These are phyloP conservation scores for Calonectria honghensis DNA, from an alignment of 2,329 filamentous ascomycete species.

Conservation along the genomic window DNA sequence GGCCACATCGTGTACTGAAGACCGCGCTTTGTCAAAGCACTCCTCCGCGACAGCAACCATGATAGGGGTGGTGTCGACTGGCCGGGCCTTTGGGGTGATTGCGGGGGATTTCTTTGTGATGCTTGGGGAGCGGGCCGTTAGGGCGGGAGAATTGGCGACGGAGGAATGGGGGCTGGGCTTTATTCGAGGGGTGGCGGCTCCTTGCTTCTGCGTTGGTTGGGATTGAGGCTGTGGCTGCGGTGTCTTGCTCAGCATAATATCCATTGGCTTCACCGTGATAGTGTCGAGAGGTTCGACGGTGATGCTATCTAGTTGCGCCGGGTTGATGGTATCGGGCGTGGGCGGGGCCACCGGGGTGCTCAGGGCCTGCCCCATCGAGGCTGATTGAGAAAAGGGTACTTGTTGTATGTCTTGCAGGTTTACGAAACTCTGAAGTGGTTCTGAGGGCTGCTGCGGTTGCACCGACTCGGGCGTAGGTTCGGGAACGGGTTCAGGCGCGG, in stretches of 20 bases:
- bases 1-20: conserved; percentile 68
- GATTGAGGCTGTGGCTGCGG: conserved; percentile 44
- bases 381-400: conserved; percentile 55
- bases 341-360: conserved; percentile 45
- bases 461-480: conserved; percentile 49
- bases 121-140: conserved; percentile 63
- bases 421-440: conserved; percentile 57
- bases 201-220: conserved; percentile 48
- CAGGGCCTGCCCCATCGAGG: conserved; percentile 50
- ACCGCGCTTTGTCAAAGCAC: conserved; percentile 80
- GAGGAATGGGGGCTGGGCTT: conserved; percentile 64
- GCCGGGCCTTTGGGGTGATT: conserved; percentile 62
- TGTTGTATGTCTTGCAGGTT: conserved; percentile 63
- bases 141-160: conserved; percentile 64
- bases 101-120: conserved; percentile 66
- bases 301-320: conserved; percentile 44
- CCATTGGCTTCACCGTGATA: conserved; percentile 52
- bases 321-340: conserved; percentile 40
- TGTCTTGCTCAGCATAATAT: conserved; percentile 52
- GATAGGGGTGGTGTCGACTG: conserved; percentile 73
- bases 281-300: conserved; percentile 53
- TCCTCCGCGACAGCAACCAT: conserved; percentile 85
- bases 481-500: conserved; percentile 46
- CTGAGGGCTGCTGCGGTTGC: conserved; percentile 45
- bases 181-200: conserved; percentile 52